phyloP scores from a whole-genome alignment of 805 yeast genomes.

The Ogataea philodendri region DNA sequence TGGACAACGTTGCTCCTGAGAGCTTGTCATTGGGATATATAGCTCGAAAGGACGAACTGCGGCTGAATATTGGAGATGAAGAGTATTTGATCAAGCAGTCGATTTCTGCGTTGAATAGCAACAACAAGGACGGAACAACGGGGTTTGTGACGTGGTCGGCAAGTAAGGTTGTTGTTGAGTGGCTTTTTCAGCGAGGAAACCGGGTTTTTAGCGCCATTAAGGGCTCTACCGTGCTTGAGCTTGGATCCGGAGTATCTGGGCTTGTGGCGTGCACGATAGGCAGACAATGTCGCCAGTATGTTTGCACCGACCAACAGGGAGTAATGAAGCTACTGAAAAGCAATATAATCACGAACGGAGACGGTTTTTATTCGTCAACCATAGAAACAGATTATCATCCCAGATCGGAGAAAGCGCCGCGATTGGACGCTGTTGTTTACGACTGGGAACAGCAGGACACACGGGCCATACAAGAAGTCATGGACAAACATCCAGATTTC shows the following conservation, averaged over 20 bases:
- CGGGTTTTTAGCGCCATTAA: constrained; percentile 28
- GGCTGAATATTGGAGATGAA: constrained; percentile 18
- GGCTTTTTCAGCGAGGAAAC: constrained; percentile 41
- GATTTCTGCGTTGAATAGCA: constrained; percentile 30
- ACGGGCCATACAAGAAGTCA: constrained; percentile 9
- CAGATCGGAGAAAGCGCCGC: constrained; percentile 13
- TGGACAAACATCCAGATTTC: constrained; percentile 37
- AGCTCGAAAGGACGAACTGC: constrained; percentile 17
- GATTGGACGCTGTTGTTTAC: constrained; percentile 47
- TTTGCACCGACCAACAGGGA: constrained; percentile 60
- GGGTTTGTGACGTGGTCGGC: constrained; percentile 66
- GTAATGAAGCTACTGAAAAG: constrained; percentile 46
- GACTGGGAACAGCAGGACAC: constrained; percentile 57
- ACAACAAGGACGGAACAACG: constrained; percentile 45
- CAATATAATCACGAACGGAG: constrained; percentile 45
- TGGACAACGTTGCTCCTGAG: constrained; percentile 16
- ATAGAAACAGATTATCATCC: constrained; percentile 10
- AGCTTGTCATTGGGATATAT: constrained; percentile 27
- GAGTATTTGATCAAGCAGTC: constrained; percentile 36
- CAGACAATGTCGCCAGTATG: constrained; percentile 35
- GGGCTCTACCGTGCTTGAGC: constrained; percentile 43
- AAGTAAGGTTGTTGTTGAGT: constrained; percentile 47
- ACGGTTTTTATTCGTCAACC: constrained; percentile 25
- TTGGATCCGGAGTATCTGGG: constrained; percentile 65
- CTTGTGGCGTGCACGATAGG: constrained; percentile 43